Conservation (phyloP, 495 filamentous ascomycete species). For the Polyplosphaeria fusca region DNA sequence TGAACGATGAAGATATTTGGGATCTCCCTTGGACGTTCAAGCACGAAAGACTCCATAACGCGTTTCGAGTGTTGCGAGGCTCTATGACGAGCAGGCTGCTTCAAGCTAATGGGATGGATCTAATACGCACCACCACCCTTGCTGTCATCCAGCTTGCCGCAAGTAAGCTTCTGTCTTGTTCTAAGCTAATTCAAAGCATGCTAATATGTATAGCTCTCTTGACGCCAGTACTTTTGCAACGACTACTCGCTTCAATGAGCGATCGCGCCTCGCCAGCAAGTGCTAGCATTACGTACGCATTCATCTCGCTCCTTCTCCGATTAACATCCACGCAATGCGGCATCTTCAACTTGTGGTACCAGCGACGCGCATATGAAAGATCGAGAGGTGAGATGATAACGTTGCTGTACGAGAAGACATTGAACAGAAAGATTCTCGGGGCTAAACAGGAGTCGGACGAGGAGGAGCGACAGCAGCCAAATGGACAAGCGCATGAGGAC, state of each 20-base stretch:
- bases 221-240: slow-evolving; percentile 66
- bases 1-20: slow-evolving; percentile 80
- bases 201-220: slow-evolving; percentile 47
- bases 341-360: slow-evolving; percentile 71
- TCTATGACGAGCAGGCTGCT: slow-evolving; percentile 66
- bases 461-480: slow-evolving; percentile 3
- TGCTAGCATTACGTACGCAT: slow-evolving; percentile 63
- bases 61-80: slow-evolving; percentile 69
- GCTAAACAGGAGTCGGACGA: slow-evolving; percentile 37
- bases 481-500: slow-evolving; percentile 24
- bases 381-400: slow-evolving; percentile 82
- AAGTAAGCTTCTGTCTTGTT: slow-evolving; percentile 41
- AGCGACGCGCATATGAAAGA: slow-evolving; percentile 71
- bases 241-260: slow-evolving; percentile 66
- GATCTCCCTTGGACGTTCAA: slow-evolving; percentile 70
- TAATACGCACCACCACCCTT: slow-evolving; percentile 62
- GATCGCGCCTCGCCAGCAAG: slow-evolving; percentile 47
- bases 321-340: slow-evolving; percentile 62
- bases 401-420: slow-evolving; percentile 81
- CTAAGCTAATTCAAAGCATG: no score
- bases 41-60: slow-evolving; percentile 64
- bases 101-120: slow-evolving; percentile 70
- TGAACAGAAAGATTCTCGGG: slow-evolving; percentile 69
- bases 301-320: slow-evolving; percentile 57
- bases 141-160: slow-evolving; percentile 59